Base-by-base conservation (phyloP, 1,284 basidiomycete species). In the Mycocalia duriaeana region DNA sequence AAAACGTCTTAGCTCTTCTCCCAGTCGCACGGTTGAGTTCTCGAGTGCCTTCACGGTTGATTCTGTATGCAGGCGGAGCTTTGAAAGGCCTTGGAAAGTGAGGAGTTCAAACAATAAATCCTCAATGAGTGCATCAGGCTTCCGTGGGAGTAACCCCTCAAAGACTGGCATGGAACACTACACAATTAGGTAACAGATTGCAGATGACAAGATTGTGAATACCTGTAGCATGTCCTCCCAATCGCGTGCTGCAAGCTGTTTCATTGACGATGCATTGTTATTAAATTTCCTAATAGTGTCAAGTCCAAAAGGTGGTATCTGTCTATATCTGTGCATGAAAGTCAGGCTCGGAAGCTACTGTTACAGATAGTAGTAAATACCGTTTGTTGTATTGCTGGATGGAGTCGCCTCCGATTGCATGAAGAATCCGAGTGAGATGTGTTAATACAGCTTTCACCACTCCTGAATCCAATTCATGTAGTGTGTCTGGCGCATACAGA, bases 1-100 rank as follows among this genome's bases (percentile, higher is more conserved):
- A 47, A 70, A 69, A 22, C 54, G 47, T 5, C 58, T 57, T 5
- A 66, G 45, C 0, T 41, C 23, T 3, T 48, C 25, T 3, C 65
- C 63, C 5, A 69, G 49, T 1, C 48, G 46, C 1, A 46, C 55
- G 3, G 62, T 66, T 3, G 60, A 48, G 5, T 36, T 25, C 19
- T 63, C 49, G 2, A 68, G 53, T 8, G 50, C 50, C 1, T 22
- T 23, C 0, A 69, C 25, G 2, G 63, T 65, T 0, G 50, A 44
- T 6, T 62, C 58, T 0, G 68, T 70, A 43, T 71, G 69, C 19
- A 67, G 46, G 0, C 64, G 57, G 7, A 70, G 56, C 46, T 73
- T 73, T 4, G 68, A 66, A 2, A 68, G 54, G 1, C 51, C 58
- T 55, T 73, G 70, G 67, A 64, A 68, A 13, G 59, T 57, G 5